phyloP scores from a whole-genome alignment of 108 stramenopile genomes.

The Skeletonema tropicum region DNA sequence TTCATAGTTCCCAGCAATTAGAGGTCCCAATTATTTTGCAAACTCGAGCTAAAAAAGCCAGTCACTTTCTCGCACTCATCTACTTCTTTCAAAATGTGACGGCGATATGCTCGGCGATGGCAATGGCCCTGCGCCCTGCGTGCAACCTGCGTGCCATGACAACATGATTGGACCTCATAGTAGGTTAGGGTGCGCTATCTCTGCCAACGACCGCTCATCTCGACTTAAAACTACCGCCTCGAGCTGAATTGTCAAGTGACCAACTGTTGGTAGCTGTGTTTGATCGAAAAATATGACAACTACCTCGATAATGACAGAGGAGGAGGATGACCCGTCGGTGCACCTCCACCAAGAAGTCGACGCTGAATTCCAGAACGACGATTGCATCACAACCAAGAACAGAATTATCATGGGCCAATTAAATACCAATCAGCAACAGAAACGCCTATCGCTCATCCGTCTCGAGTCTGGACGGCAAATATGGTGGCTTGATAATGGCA shows the following conservation, averaged over 20 bases:
- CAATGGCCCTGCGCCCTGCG: too few relatives aligned
- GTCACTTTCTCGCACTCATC: too few relatives aligned
- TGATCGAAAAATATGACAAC: background rate
- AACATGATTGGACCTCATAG: background rate
- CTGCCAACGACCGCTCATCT: too few relatives aligned
- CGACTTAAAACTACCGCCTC: too few relatives aligned
- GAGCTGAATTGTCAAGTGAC: background rate
- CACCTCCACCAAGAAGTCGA: background rate
- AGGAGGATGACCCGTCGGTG: background rate
- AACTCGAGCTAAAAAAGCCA: background rate
- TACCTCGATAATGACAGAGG: background rate
- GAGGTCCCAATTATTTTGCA: background rate
- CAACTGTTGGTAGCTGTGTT: too few relatives aligned
- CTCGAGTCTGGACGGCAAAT: conserved; percentile 1
- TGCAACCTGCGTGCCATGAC: background rate
- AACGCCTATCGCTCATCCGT: conserved; percentile 5
- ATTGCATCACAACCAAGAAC: background rate
- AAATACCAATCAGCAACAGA: background rate
- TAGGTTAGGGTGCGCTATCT: background rate
- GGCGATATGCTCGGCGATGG: too few relatives aligned
- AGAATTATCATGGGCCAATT: background rate
- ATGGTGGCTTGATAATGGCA: conserved; percentile 15
- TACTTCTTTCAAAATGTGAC: too few relatives aligned
- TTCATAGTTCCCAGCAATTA: too few relatives aligned
- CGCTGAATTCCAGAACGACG: background rate